Base-by-base conservation (phyloP, 2,329 filamentous ascomycete species). In the Clonostachys rhizophaga region DNA sequence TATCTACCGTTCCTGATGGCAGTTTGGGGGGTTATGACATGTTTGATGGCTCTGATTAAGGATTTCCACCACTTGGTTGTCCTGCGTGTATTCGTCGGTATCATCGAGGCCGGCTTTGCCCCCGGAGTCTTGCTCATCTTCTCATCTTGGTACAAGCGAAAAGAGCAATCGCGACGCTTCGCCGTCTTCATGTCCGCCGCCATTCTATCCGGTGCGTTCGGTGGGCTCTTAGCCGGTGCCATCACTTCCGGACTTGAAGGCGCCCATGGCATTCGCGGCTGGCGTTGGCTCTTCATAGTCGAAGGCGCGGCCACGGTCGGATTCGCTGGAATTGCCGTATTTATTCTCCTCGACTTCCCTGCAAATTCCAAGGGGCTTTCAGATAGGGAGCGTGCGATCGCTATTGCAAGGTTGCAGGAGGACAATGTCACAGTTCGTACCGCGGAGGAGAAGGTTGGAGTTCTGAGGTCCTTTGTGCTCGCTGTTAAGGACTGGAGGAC, bases 361-460 rank as follows among this genome's bases (percentile, higher is more conserved):
- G 68, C 69, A 30, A 75, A 74, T 4, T 59, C 70, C 5, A 61
- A 61, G 9, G 58, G 57, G 17, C 58, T 78, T 14, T 61, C 65
- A 7, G 68, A 71, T 3, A 66, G 70, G 43, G 71, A 69, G 79
- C 84, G 58, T 69, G 74, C 48, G 59, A 60, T 86, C 4, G 83
- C 81, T 4, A 65, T 73, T 13, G 84, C 79, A 79, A 65, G 83
- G 14, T 64, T 86, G 1, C 75, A 82, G 54, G 79, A 83, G 55
- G 83, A 86, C 58, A 76, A 84, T 20, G 82, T 91, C 61, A 72
- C 78, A 2, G 83, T 79, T 81, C 4, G 82, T 13, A 72, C 84
- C 56, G 80, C 83, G 11, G 48, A 52, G 16, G 49, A 54, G 9
- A 51, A 58, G 7, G 52, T 55, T 40, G 52, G 47, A n/a, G 52